Evolutionary conservation across 768 basidiomycete species (phyloP), one percentile per base, ranked within the genome.

Genomic region (Trametes villosa): DNA sequence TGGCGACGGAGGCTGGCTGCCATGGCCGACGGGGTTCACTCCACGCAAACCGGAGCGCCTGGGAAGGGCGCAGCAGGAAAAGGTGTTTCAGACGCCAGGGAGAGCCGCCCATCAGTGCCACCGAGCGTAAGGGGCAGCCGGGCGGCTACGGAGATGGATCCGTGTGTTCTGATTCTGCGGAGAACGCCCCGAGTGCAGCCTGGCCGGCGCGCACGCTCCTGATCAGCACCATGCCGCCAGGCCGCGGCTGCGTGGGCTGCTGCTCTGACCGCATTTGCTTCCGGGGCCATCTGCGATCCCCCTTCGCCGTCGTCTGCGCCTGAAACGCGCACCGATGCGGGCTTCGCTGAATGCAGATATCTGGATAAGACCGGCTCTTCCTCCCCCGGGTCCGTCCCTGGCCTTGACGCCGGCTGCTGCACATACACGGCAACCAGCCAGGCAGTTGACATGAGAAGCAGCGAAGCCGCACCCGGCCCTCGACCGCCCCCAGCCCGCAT

Each of bases 1-100:
- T 45, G 46, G 26, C 27, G 40, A 29, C 40, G 55, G 36, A 49
- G 55, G 29, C 24, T 34, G 26, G 26, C 9, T 12, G 46, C 11
- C 29, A 15, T 57, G 34, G 29, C 36, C 34, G 42, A 22, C 22
- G 17, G 30, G 36, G 20, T 27, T 48, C 45, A 33, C 48, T 63
- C 61, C 61, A 63, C 61, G 51, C 34, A 48, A 46, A 63, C 61
- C 61, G 61, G 61, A 63, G 61, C 61, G 61, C 61, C 47, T 52
- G 57, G 61, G 52, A 53, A 44, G 30, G 40, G 15, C 53, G 47
- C 53, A 55, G 60, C 36, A 54, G 51, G 24, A 13, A 34, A 50
- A 24, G 53, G 48, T 62, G 60, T 62, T 62, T 62, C 60, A 62
- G 55, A 62, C 60, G 60, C 60, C 49, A 62, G 54, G 30, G 27